phyloP scores from a whole-genome alignment of 169 alveolate genomes.

The Babesia ovis region DNA sequence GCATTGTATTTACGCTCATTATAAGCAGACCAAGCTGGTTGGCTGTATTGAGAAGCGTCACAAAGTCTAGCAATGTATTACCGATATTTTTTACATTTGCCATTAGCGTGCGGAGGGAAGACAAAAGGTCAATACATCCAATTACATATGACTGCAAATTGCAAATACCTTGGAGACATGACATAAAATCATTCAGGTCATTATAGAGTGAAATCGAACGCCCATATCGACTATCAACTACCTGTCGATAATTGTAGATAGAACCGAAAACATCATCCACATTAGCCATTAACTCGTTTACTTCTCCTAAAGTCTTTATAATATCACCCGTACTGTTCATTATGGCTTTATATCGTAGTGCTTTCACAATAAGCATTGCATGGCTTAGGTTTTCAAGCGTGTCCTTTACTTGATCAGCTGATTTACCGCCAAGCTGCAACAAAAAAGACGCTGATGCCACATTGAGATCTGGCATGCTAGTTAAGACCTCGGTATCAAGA shows the following conservation, averaged over 20 bases:
- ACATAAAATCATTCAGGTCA: conserved; percentile 22
- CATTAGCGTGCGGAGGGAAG: conserved; percentile 9
- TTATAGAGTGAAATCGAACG: conserved; percentile 30
- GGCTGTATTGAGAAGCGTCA: conserved; percentile 17
- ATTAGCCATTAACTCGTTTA: conserved; percentile 12
- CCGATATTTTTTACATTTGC: neutral
- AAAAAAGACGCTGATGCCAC: conserved; percentile 42
- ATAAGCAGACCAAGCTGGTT: neutral
- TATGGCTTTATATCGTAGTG: conserved; percentile 47
- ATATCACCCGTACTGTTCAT: conserved; percentile 58
- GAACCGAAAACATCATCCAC: conserved; percentile 19
- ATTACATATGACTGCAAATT: conserved; percentile 34
- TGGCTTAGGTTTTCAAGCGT: conserved; percentile 50
- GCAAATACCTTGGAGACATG: conserved; percentile 41
- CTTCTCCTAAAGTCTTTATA: conserved; percentile 53
- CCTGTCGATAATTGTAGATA: conserved; percentile 12
- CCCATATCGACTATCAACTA: conserved; percentile 15
- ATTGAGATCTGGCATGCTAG: conserved; percentile 4
- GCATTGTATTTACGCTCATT: neutral
- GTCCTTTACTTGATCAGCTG: conserved; percentile 33
- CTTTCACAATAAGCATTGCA: conserved; percentile 28
- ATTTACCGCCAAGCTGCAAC: conserved; percentile 12
- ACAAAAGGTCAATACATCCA: conserved; percentile 38
- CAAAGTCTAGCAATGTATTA: conserved; percentile 18
- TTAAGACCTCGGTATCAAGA: conserved; percentile 5